Base-by-base conservation (phyloP, 805 yeast genomes). In the baker's yeast (Saccharomyces cerevisiae) region DNA sequence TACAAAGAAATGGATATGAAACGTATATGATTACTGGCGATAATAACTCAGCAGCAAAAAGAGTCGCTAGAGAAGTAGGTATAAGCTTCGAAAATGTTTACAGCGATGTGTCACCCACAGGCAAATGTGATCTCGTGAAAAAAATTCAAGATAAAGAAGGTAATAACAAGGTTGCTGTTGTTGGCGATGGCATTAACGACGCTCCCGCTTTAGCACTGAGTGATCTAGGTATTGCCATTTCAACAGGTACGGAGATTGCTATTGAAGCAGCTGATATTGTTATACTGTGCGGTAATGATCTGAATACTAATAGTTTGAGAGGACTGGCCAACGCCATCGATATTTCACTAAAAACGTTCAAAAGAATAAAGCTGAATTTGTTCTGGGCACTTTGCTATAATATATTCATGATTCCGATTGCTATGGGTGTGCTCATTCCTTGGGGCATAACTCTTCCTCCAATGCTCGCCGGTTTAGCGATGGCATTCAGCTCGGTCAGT, bases 151-250 rank as follows among this genome's bases (percentile, higher is more conserved):
- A 28, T 14, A 50, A 48, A n/a, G 68, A 61, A 13, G 75, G 74
- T 1, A 47, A 46, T 1, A 62, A 71, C 10, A 73, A 75, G 17
- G 85, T 94, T 46, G 92, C 91, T 5, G 90, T 95, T 76, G 85
- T 94, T 24, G 99, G 99, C 41, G 99, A 94, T 71, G 99, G 99
- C 56, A 88, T 94, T 60, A 94, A 94, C 69, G 99, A 94, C 68
- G 96, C 98, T 0, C 97, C 99, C 0, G 98, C 98, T 0, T 77
- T 94, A 53, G 96, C 89, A 1, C 79, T 85, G 53, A 87, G 97
- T 0, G 89, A 90, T 60, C 72, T 94, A 21, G 99, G 99, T 26
- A 82, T 95, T 62, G 94, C 98, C 10, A 82, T 95, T 55, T 85
- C 95, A 9, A 81, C 95, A 0, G 97, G 98, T 4, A 88, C 98